A percentile compares a stretch with the other conserved stretches of the same genome.
Evolutionary conservation across 345 rosid genomes (phyloP).

Genomic region (Eucalyptus dawsonii): DNA sequence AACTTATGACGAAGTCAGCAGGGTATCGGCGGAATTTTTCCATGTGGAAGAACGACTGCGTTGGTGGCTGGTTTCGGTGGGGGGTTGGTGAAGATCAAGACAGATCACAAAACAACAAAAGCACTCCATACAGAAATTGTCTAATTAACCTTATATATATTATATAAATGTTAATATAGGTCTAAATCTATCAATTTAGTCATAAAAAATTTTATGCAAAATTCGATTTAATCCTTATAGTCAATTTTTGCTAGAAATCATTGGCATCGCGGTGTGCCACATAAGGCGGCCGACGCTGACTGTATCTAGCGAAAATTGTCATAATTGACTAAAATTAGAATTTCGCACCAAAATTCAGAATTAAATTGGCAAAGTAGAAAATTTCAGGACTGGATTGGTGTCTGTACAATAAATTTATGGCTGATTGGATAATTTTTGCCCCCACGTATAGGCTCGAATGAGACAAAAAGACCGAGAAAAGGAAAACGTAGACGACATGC

Average conservation of each 20-base stretch:
- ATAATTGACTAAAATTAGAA: no score
- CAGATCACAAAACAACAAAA: not conserved
- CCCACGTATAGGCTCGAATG: not conserved
- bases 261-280: not conserved
- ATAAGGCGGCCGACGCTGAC: fast-evolving
- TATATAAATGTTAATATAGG: no score
- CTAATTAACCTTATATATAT: no score
- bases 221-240: no score
- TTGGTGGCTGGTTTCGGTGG: fast-evolving
- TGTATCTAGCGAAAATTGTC: no score
- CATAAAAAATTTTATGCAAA: no score
- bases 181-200: no score
- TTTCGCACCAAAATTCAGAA: no score
- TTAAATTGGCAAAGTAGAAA: no score
- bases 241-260: no score
- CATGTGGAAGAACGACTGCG: not conserved
- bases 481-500: not conserved
- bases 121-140: no score
- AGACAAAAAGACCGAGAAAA: not conserved
- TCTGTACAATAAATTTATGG: no score
- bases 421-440: not conserved
- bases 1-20: not conserved
- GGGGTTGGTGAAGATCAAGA: not conserved
- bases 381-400: fast-evolving
- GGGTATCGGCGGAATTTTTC: not conserved